These are phyloP conservation scores for Penicillium griseofulvum DNA, from an alignment of 2,329 filamentous ascomycete species.

Conservation along the genomic window DNA sequence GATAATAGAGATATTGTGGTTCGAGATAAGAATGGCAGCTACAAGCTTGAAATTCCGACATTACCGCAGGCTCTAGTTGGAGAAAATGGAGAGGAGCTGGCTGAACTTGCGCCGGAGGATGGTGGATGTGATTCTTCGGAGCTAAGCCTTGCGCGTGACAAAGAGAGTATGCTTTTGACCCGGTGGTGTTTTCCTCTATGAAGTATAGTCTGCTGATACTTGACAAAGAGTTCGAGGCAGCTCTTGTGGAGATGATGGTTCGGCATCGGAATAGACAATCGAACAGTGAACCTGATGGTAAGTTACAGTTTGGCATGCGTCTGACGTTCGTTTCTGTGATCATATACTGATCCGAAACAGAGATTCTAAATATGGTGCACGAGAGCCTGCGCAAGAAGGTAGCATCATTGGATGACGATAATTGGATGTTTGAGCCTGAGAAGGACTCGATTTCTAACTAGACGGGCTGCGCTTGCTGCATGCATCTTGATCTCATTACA, in stretches of 20 bases:
- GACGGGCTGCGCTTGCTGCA: constrained; percentile 5
- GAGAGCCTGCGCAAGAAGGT: constrained; percentile 71
- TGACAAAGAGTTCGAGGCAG: constrained; percentile 45
- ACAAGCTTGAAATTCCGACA: constrained; percentile 47
- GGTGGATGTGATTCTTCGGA: constrained; percentile 52
- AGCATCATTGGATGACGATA: constrained; percentile 72
- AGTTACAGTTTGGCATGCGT: constrained; percentile 20
- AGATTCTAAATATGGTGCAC: constrained; percentile 67
- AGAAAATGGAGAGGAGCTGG: constrained; percentile 43
- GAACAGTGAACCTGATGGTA: constrained; percentile 64
- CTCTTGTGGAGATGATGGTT: constrained; percentile 45
- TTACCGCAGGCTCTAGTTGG: constrained; percentile 38
- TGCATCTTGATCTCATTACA: constrained; percentile 19
- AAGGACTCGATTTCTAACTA: constrained; percentile 42
- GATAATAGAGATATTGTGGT: constrained; percentile 50
- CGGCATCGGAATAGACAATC: constrained; percentile 50
- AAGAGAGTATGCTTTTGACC: constrained; percentile 38
- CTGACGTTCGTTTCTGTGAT: not conserved
- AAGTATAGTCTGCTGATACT: constrained; percentile 4
- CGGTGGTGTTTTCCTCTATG: not conserved
- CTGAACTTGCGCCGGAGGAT: constrained; percentile 52
- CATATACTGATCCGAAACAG: constrained; percentile 39
- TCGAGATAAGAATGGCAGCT: constrained; percentile 49
- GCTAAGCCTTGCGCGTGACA: constrained; percentile 34
- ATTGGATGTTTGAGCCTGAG: constrained; percentile 86